A percentile compares a stretch with the other conserved stretches of the same genome.
These are phyloP conservation scores for Epichloe hybrida DNA, from an alignment of 2,329 filamentous ascomycete species.

Conservation along the genomic window DNA sequence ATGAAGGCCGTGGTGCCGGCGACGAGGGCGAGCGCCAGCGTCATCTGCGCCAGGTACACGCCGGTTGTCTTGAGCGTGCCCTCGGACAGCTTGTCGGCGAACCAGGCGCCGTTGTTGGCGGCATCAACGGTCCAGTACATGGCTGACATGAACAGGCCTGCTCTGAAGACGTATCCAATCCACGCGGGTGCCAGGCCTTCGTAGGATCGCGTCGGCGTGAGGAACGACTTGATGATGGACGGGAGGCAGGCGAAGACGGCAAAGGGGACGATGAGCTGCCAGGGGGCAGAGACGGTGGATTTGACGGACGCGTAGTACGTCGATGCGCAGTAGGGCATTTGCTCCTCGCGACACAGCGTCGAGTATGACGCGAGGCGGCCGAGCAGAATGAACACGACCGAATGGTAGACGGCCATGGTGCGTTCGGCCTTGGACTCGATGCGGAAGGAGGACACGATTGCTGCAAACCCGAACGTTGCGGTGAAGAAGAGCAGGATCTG, in stretches of 20 bases:
- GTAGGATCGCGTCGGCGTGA: slow-evolving; percentile 70
- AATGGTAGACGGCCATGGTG: slow-evolving; percentile 71
- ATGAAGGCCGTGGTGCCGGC: slow-evolving; percentile 76
- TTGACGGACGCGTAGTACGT: slow-evolving; percentile 89
- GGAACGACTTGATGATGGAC: slow-evolving; percentile 64
- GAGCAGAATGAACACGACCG: slow-evolving; percentile 66
- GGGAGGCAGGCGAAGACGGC: slow-evolving; percentile 60
- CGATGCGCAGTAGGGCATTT: slow-evolving; percentile 92
- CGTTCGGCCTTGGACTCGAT: slow-evolving; percentile 54
- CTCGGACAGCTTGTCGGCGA: slow-evolving; percentile 39
- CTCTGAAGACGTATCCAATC: slow-evolving; percentile 68
- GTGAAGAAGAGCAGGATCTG: slow-evolving; percentile 87
- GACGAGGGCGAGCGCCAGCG: slow-evolving; percentile 66
- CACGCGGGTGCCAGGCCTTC: slow-evolving; percentile 74
- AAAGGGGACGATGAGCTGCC: slow-evolving; percentile 76
- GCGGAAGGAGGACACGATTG: slow-evolving; percentile 61
- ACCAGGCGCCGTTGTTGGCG: slow-evolving; percentile 75
- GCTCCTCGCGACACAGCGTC: slow-evolving; percentile 88
- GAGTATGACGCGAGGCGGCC: slow-evolving; percentile 74
- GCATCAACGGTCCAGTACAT: slow-evolving; percentile 82
- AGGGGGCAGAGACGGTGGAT: slow-evolving; percentile 82
- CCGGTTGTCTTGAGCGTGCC: slow-evolving; percentile 58
- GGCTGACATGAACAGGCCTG: slow-evolving; percentile 61
- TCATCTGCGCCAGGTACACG: slow-evolving; percentile 65
- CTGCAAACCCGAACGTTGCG: slow-evolving; percentile 69